A percentile compares a stretch with the other conserved stretches of the same genome.
Evolutionary conservation across 139 green algal species (phyloP).

Genomic region (Picochlorum sp.): DNA sequence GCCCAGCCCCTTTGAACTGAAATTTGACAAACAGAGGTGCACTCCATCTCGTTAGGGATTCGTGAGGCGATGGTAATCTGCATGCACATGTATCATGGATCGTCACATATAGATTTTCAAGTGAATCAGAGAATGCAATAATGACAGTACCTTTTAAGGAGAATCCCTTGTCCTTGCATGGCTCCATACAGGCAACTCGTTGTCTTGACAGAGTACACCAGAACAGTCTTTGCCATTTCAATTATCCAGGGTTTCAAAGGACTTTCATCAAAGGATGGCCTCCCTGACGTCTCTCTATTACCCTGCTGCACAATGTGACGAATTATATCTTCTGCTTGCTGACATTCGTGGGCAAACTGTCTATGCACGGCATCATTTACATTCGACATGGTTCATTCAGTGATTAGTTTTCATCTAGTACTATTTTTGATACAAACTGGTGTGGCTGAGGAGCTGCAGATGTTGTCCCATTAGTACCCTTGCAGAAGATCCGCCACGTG

Average conservation of each 20-base stretch:
- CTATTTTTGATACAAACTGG: too few relatives aligned
- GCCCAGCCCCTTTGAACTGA: constrained; percentile 4
- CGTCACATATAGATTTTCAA: too few relatives aligned
- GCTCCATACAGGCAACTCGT: not conserved
- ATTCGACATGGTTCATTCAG: not conserved
- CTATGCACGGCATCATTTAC: too few relatives aligned
- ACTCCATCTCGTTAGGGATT: constrained; percentile 13
- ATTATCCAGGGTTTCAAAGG: constrained; percentile 9
- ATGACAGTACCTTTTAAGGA: not conserved
- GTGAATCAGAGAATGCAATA: too few relatives aligned
- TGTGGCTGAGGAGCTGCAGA: not conserved
- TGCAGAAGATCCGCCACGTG: not conserved
- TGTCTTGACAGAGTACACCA: not conserved
- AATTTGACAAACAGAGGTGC: constrained; percentile 22
- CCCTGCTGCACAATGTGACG: not conserved
- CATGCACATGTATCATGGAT: not conserved
- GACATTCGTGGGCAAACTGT: not conserved
- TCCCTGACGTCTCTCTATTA: not conserved
- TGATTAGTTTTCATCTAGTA: not conserved
- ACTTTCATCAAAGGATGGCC: not conserved
- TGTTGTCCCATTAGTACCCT: not conserved
- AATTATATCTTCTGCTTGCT: not conserved
- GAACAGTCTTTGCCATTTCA: not conserved
- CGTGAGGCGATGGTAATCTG: constrained; percentile 12
- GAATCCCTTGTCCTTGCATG: not conserved